These are phyloP conservation scores for Aspergillus sp. DNA, from an alignment of 2,329 filamentous ascomycete species.

Conservation along the genomic window DNA sequence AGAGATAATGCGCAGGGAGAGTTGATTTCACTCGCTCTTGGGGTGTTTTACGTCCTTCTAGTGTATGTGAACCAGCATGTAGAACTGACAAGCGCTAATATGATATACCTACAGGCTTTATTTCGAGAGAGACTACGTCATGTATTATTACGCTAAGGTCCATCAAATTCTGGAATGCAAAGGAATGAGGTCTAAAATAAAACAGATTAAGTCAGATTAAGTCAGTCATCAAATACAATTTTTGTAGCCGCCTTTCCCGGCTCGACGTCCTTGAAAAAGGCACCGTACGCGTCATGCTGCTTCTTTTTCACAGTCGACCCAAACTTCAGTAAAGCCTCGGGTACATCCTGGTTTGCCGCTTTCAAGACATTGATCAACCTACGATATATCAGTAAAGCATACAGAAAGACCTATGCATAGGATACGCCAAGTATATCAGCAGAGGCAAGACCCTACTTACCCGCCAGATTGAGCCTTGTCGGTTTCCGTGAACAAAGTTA, in stretches of 20 bases:
- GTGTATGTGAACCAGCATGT: conserved; percentile 57
- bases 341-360: conserved; percentile 86
- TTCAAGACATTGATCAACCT: conserved; percentile 93
- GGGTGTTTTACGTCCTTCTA: conserved; percentile 53
- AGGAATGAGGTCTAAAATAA: conserved; percentile 19
- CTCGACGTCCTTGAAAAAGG: conserved; percentile 90
- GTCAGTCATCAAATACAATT: conserved; percentile 75
- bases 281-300: conserved; percentile 90
- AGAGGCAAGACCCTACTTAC: conserved; percentile 53
- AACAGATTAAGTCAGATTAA: conserved; percentile 10
- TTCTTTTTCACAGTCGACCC: conserved; percentile 99
- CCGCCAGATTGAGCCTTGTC: conserved; percentile 90
- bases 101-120: conserved; percentile 32
- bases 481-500: conserved; percentile 92
- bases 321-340: conserved; percentile 89
- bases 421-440: neutral
- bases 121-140: conserved; percentile 34
- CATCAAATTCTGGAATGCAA: conserved; percentile 19
- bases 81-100: conserved; percentile 18
- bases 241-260: conserved; percentile 83
- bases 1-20: conserved; percentile 25
- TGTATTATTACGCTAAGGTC: conserved; percentile 23
- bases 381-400: conserved; percentile 20
- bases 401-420: neutral
- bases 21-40: conserved; percentile 51